Conservation (phyloP, 2,329 filamentous ascomycete species). For the Venturia asperata region DNA sequence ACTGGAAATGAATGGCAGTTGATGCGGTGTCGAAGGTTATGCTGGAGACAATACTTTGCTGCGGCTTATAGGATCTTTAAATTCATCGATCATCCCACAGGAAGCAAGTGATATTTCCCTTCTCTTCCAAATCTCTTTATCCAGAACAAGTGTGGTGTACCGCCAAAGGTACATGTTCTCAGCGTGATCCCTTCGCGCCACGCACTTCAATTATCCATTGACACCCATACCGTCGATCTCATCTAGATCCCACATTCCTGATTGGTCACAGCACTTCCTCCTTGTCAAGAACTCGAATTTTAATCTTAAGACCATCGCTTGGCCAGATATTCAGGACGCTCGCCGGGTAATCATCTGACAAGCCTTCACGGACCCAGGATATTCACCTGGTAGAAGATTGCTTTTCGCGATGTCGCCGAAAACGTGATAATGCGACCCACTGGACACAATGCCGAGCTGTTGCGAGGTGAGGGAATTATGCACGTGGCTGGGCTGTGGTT, state of each 20-base stretch:
- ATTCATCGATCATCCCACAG: neutral
- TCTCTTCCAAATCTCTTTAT: neutral
- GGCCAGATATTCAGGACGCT: neutral
- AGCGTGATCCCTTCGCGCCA: neutral
- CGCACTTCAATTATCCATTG: neutral
- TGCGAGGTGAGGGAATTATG: neutral
- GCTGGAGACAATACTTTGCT: too few relatives aligned
- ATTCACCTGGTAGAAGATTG: neutral
- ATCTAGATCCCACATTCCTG: neutral
- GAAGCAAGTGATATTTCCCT: neutral
- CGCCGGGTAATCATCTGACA: neutral
- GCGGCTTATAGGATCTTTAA: neutral
- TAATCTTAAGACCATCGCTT: neutral
- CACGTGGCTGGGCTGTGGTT: too few relatives aligned
- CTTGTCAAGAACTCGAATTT: neutral
- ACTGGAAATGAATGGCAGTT: too few relatives aligned
- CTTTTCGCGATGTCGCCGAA: neutral
- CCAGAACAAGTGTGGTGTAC: neutral
- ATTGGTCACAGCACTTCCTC: neutral
- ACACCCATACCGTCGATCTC: neutral
- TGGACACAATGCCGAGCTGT: neutral
- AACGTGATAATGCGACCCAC: neutral
- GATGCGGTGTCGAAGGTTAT: too few relatives aligned
- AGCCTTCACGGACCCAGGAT: neutral
- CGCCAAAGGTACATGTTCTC: constrained; percentile 2